Evolutionary conservation across 2,329 filamentous ascomycete species (phyloP), one percentile per base, ranked within the genome.

Genomic region (Chrysoporthe puriensis): DNA sequence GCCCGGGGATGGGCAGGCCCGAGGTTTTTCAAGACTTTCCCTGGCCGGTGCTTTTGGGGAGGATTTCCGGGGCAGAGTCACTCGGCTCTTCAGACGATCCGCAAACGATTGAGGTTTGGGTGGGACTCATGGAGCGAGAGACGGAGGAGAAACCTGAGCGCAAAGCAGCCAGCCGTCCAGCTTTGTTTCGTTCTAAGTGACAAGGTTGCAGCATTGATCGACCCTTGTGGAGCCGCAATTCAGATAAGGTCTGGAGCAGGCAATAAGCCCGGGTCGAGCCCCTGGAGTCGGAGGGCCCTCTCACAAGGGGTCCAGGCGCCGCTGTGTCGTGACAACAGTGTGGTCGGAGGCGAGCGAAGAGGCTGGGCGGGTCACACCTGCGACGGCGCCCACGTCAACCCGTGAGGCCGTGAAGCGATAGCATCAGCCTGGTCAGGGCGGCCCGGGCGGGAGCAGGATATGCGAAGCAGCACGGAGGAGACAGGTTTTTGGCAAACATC

Each of bases 181-280:
- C 36, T 63, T 63, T 63, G 46, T 54, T 63, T 63, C 36, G 50
- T 13, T 63, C 18, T 8, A 52, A 50, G 50, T 42, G 46, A 63
- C 62, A 63, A 63, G 48, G 46, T 63, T 63, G 36, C 32, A 62
- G 62, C 54, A 48, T 58, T 52, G 67, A 67, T 44, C 59, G 58
- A 58, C 62, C 56, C 36, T 50, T 69, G 67, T 69, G 67, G 67
- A 69, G 56, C 64, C 64, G 34, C 62, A 40, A 61, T 57, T 62
- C 59, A 63, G 67, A 67, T 69, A 66, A 69, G 67, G 65, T 40
- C 54, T 50, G 62, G 50, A 64, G 60, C 40, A 42, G 44, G 66
- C 43, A 69, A 66, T 66, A 68, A 68, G 63, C 52, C 67, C 63
- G 67, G 65, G 59, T 52, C 63, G 21, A n/a, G 34, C 32, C 54